Evolutionary conservation across 148 eudicot species (phyloP), one percentile per base, ranked within the genome.

Genomic region (Polygonum maritimum): DNA sequence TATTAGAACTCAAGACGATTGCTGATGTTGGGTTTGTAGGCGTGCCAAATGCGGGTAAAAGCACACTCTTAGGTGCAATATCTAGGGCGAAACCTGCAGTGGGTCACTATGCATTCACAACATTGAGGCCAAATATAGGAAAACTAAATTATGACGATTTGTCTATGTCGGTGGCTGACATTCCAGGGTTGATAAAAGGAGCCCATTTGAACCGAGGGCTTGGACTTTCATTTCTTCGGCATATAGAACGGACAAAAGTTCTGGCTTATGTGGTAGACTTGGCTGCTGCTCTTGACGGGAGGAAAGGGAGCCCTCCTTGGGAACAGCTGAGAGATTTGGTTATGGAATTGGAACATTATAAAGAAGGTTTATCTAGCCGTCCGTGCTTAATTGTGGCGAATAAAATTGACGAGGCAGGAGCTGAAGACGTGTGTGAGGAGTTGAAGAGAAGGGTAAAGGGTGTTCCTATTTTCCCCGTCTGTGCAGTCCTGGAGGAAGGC

Each of bases 1-100:
- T 89, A 75, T 78, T 94, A 82, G 98, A 94, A 82, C 90, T 90
- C 26, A 94, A 92, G 85, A 90, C 92, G 71, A 90, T 94, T 60
- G 98, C 97, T 70, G 98, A 94, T 82, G 97, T 95, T 65, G 98
- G 97, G 75, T 87, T 95, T 47, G 96, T 95, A 16, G 98, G 97
- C 36, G 85, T 95, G 88, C 98, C 98, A 65, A 95, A 92, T 82
- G 97, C 97, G 14, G 98, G 97, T 72, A 95, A 92, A 87, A 90
- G 92, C 82, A 92, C 98, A 60, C 91, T 95, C 65, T 80, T 95
- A 77, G 96, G 98, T 49, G 92, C 96, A 31, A 81, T 95, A 54
- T 95, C 98, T 13, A 87, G 89, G 86, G 97, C 97, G 63, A 90
- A 88, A 80, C 96, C 96, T 73, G 75, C 72, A 21, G 92, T 95